Conservation (phyloP, 2,329 filamentous ascomycete genomes). For the Emericellopsis cladophorae region DNA sequence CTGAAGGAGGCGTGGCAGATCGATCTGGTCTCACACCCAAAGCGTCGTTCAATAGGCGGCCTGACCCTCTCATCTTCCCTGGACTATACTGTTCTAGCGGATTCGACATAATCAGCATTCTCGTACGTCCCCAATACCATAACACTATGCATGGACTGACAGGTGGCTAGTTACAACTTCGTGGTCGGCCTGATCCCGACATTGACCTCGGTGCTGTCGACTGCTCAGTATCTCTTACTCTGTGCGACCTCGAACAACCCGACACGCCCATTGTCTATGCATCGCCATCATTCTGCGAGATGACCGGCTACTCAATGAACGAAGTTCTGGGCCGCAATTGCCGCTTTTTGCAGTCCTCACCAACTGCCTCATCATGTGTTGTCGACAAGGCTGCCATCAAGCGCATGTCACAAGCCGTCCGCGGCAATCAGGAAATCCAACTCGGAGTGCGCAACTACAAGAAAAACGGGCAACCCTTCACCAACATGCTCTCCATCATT, state of each 20-base stretch:
- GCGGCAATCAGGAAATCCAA: constrained; percentile 31
- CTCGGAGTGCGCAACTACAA: constrained; percentile 62
- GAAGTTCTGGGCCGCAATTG: constrained; percentile 75
- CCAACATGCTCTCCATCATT: constrained; percentile 77
- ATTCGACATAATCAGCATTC: constrained; percentile 40
- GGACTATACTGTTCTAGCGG: constrained; percentile 42
- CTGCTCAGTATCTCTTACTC: constrained; percentile 68
- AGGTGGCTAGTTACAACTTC: constrained; percentile 40
- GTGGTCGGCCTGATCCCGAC: constrained; percentile 56
- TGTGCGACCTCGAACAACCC: constrained; percentile 64
- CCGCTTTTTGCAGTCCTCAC: constrained; percentile 67
- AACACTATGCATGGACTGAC: constrained; percentile 4
- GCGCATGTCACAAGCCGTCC: constrained; percentile 33
- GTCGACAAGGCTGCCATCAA: constrained; percentile 40
- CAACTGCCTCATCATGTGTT: constrained; percentile 30
- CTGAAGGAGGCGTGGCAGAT: neutral
- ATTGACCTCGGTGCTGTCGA: constrained; percentile 75
- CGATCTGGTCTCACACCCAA: neutral
- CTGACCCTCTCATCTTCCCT: constrained; percentile 39
- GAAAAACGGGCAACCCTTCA: constrained; percentile 66
- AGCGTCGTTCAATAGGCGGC: constrained; percentile 7
- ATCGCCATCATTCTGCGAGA: constrained; percentile 63
- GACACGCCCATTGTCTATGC: constrained; percentile 76
- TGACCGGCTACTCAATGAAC: constrained; percentile 65
- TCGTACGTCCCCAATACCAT: constrained; percentile 25